Percentiles rank a stretch among this genome's conserved stretches.
Evolutionary conservation across 2,329 filamentous ascomycete species (phyloP).

Genomic region (Neonectria faginata): DNA sequence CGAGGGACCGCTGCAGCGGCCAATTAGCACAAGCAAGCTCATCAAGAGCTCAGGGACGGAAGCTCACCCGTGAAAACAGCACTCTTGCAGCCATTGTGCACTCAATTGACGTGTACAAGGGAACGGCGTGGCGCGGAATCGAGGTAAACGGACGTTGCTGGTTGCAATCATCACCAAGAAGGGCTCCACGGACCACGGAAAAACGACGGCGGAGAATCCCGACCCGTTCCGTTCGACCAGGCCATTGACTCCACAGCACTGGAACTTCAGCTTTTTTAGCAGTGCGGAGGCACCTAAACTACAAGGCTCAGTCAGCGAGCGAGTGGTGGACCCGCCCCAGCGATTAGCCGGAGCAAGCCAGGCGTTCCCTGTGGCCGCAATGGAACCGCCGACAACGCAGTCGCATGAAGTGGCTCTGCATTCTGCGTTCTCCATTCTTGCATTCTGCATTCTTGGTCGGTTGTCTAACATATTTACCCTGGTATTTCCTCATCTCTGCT

Average conservation of each 20-base stretch:
- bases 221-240: constrained; percentile 40
- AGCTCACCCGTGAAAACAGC: constrained; percentile 66
- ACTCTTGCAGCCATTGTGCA: constrained; percentile 70
- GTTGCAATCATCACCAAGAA: constrained; percentile 36
- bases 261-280: background rate
- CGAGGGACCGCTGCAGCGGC: constrained; percentile 59
- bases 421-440: constrained; percentile 28
- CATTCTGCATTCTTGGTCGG: constrained; percentile 14
- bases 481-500: constrained; percentile 1
- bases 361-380: constrained; percentile 24
- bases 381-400: constrained; percentile 25
- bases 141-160: constrained; percentile 38
- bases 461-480: background rate
- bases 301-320: background rate
- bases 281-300: background rate
- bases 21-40: constrained; percentile 46
- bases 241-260: background rate
- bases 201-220: constrained; percentile 47
- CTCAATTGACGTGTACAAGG: constrained; percentile 58
- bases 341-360: constrained; percentile 22
- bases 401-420: constrained; percentile 10
- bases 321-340: constrained; percentile 5
- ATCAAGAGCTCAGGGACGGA: constrained; percentile 13
- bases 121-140: constrained; percentile 45
- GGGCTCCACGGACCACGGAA: constrained; percentile 42